Evolutionary conservation across 2,329 filamentous ascomycete species (phyloP).

Genomic region (Epichloe amarillans): DNA sequence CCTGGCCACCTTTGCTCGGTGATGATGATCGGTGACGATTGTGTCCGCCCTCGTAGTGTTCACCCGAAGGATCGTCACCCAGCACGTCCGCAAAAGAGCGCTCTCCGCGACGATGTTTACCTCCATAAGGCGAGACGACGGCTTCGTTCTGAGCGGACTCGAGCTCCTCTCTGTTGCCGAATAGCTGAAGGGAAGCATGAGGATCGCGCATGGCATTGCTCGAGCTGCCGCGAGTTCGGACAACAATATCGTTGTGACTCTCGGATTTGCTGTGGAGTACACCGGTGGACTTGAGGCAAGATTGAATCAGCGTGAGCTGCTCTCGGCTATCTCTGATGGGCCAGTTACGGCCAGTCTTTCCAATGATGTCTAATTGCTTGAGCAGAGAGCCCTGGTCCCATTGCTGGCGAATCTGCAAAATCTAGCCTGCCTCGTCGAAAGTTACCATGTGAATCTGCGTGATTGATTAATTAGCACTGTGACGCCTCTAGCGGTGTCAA

Average conservation of each 20-base stretch:
- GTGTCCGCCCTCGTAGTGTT: conserved; percentile 28
- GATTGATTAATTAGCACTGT: background rate
- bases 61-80: conserved; percentile 32
- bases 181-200: conserved; percentile 62
- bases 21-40: conserved; percentile 38
- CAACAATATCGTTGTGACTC: conserved; percentile 23
- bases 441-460: conserved; percentile 72
- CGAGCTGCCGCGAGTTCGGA: conserved; percentile 37
- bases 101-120: conserved; percentile 42
- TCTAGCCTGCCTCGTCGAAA: conserved; percentile 65
- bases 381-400: conserved; percentile 94
- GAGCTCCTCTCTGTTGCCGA: conserved; percentile 53
- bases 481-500: background rate
- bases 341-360: conserved; percentile 82
- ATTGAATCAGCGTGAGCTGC: conserved; percentile 63
- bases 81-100: conserved; percentile 64
- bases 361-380: conserved; percentile 89
- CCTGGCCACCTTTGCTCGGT: conserved; percentile 36
- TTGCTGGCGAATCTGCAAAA: conserved; percentile 73
- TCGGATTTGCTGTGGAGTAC: conserved; percentile 19
- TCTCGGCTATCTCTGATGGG: conserved; percentile 81
- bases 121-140: conserved; percentile 50
- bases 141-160: conserved; percentile 33
- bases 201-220: conserved; percentile 46
- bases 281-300: conserved; percentile 39